Base-by-base conservation (phyloP, 345 rosid genomes). In the Streptanthus diversifolius region DNA sequence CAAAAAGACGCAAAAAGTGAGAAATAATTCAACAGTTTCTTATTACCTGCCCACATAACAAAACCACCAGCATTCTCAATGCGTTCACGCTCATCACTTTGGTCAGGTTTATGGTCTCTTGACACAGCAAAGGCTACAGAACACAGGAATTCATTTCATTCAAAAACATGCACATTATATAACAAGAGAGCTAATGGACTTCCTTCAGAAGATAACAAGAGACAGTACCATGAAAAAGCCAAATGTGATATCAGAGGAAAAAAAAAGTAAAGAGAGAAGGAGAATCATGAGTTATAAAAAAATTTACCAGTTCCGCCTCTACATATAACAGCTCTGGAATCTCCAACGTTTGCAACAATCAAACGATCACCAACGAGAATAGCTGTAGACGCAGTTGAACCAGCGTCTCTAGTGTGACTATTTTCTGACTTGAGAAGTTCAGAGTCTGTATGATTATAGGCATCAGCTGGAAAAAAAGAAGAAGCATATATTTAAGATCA, bases 61-160 rank as follows among this genome's bases (percentile, higher is more conserved):
- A 95, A 95, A 36, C 99, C 99, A 71, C 98, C 99, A 14, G 99
- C 99, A 80, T 92, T 86, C 82, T 95, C 99, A 74, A 95, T 95
- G 41, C 99, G 85, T 67, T 88, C 98, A 66, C 99, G 90, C 81
- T 95, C 99, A 84, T 95, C 98, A 68, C 84, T 86, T 80, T 88
- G 98, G 74, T 95, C 98, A 8, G 99, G 99, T 80, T 90, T 95
- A 79, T 95, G 99, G 73, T 95, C 99, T 70, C 97, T 88, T 72
- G 99, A 95, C 52, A 87, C 96, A 76, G 98, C 98, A 80, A 95
- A 59, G 45, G 98, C 99, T 95, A 80, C 41, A 74, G 1, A 78
- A 19, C 15, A 70, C 55, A 61, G 3, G n/a, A 5, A 41, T 8
- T 8, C 51, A 49, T 25, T 32, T 60, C 21, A 63, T 32, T 67